Evolutionary conservation across 257 asterid species (phyloP).

Genomic region (Solanum raphanifolium): DNA sequence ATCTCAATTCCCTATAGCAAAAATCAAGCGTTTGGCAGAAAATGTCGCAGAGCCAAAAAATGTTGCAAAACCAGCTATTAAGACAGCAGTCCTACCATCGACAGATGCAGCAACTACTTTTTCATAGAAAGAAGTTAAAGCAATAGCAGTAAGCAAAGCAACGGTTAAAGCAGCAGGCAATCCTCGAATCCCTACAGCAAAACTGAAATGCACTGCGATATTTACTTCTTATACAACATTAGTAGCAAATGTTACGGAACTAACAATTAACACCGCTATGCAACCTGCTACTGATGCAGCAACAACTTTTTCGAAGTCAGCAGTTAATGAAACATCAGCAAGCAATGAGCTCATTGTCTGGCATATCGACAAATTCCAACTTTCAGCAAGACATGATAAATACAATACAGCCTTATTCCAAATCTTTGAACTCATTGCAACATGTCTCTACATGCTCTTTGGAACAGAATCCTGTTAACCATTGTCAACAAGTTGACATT

Average conservation of each 20-base stretch:
- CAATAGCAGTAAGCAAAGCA: constrained; percentile 39
- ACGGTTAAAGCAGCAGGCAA: constrained; percentile 20
- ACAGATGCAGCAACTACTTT: constrained; percentile 33
- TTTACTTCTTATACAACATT: too few species aligned
- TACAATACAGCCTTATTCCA: constrained; percentile 29
- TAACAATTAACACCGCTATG: neutral
- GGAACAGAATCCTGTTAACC: neutral
- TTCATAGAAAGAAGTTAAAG: constrained; percentile 50
- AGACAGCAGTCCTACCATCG: neutral
- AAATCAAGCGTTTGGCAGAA: neutral
- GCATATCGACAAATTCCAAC: constrained; percentile 44
- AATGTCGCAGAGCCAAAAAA: neutral
- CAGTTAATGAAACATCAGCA: neutral
- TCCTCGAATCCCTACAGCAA: too few species aligned
- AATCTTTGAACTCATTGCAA: neutral
- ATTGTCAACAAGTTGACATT: constrained; percentile 31
- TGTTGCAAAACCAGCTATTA: neutral
- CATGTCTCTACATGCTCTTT: neutral
- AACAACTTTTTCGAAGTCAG: constrained; percentile 9
- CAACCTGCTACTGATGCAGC: constrained; percentile 6
- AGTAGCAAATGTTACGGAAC: neutral
- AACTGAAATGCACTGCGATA: too few species aligned
- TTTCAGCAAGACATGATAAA: constrained; percentile 56
- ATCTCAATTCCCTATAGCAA: constrained; percentile 40
- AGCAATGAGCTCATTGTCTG: constrained; percentile 20